A percentile compares a stretch with the other conserved stretches of the same genome.
Conservation (phyloP, 768 basidiomycete genomes). For the Dioszegia crocea region DNA sequence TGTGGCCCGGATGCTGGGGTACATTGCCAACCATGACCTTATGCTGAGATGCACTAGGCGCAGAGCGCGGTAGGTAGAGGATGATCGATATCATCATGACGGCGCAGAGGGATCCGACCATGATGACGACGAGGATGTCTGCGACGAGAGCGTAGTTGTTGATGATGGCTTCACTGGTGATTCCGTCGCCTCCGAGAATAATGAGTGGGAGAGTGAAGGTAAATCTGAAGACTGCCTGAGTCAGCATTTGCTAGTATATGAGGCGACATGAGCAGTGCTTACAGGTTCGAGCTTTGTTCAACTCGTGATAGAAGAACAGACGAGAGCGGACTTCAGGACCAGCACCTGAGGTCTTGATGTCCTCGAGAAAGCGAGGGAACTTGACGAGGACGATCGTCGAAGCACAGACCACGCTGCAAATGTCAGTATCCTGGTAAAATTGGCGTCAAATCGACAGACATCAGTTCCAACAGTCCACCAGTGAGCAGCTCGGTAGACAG, state of each 20-base stretch:
- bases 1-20: neutral
- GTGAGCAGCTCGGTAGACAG: constrained; percentile 12
- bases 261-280: no score
- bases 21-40: constrained; percentile 29
- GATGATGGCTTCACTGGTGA: constrained; percentile 19
- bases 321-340: constrained; percentile 34
- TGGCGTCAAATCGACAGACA: constrained; percentile 14
- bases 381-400: constrained; percentile 24
- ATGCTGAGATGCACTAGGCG: neutral
- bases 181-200: constrained; percentile 27
- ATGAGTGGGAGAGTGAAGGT: constrained; percentile 18
- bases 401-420: constrained; percentile 14
- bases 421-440: neutral
- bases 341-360: constrained; percentile 35
- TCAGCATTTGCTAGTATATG: no score
- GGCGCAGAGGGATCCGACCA: constrained; percentile 24
- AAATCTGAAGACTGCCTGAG: constrained; percentile 25
- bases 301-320: constrained; percentile 35
- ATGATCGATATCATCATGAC: constrained; percentile 20
- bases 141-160: constrained; percentile 18
- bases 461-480: constrained; percentile 21
- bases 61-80: constrained; percentile 9
- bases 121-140: constrained; percentile 22
- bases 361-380: constrained; percentile 32
- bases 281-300: constrained; percentile 32